Conservation (phyloP, 192 early-diverging fungal genomes). For the Tieghemiomyces parasiticus region DNA sequence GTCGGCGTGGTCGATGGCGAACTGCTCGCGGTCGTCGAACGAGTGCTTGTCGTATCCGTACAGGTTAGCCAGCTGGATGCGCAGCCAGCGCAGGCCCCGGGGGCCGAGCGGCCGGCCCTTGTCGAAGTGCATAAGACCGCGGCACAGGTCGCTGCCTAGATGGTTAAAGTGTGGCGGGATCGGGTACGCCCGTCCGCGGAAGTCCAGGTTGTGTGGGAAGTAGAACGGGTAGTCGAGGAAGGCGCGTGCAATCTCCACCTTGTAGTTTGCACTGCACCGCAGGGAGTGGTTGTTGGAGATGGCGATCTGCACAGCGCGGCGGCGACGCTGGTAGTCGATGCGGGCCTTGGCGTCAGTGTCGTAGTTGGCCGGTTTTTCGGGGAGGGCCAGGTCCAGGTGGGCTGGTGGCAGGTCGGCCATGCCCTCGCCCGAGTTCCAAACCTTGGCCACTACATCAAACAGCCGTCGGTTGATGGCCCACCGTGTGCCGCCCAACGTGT, state of each 20-base stretch:
- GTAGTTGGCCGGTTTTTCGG: constrained; percentile 42
- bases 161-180: constrained; percentile 94
- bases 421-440: constrained; percentile 75
- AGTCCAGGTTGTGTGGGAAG: constrained; percentile 96
- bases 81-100: constrained; percentile 77
- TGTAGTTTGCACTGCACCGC: constrained; percentile 87
- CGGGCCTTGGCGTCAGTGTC: constrained; percentile 41
- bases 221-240: constrained; percentile 79
- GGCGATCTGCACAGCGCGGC: constrained; percentile 38
- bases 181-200: constrained; percentile 94
- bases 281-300: constrained; percentile 66
- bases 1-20: constrained; percentile 55
- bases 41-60: constrained; percentile 86
- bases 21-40: constrained; percentile 65
- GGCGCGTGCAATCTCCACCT: constrained; percentile 84
- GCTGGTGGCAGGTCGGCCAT: constrained; percentile 61
- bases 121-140: constrained; percentile 80
- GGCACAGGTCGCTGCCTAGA: constrained; percentile 89
- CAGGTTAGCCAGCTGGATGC: constrained; percentile 89
- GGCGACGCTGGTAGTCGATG: constrained; percentile 32
- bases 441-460: constrained; percentile 57
- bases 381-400: constrained; percentile 25
- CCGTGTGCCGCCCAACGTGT: constrained; percentile 71
- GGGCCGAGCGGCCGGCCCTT: constrained; percentile 62
- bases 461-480: constrained; percentile 83